Base-by-base conservation (phyloP, 169 alveolate species). In the Neospora caninum region DNA sequence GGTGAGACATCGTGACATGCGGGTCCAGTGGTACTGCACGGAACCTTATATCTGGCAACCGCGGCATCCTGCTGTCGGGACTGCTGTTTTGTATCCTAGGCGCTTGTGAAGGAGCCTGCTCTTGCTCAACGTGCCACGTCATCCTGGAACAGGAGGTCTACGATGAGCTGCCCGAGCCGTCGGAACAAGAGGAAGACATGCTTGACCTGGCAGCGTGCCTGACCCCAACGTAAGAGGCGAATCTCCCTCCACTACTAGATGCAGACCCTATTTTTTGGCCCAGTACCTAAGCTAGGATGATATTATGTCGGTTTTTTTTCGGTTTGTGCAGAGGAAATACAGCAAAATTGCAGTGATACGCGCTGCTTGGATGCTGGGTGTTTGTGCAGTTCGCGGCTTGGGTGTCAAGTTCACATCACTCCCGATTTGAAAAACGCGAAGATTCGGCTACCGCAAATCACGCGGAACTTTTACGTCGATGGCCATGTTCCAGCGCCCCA, bases 111-210 rank as follows among this genome's bases (percentile, higher is more conserved):
- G 99, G 98, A 54, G 96, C 98, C 80, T 96, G 97, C 69, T 99
- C 99, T 0, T 99, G 99, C 91, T 98, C 99, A 27, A 99, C 99
- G 0, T 99, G 99, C 94, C 99, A 99, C 96, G 99, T 99, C 7
- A 98, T 98, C 43, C 95, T 99, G 89, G 99, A 98, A 73, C 97
- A 98, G 94, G 96, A 98, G 69, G 92, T 97, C 42, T 98, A 98
- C 95, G 98, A 99, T 64, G 94, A 96, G 58, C 93, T 98, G 43
- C 98, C 97, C 41, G 98, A 97, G 38, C 98, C 99, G 4, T 88
- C 96, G 25, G 99, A 97, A 73, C 98, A 97, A 64, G 99, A 99
- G 88, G 98, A 98, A 88, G 99, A 99, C 94, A 96, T 98, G 97
- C 95, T 99, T 38, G 99, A 99, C 96, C 94, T 98, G 94, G 99